These are phyloP conservation scores for Lipomyces orientalis DNA, from an alignment of 805 yeast species.

Conservation along the genomic window DNA sequence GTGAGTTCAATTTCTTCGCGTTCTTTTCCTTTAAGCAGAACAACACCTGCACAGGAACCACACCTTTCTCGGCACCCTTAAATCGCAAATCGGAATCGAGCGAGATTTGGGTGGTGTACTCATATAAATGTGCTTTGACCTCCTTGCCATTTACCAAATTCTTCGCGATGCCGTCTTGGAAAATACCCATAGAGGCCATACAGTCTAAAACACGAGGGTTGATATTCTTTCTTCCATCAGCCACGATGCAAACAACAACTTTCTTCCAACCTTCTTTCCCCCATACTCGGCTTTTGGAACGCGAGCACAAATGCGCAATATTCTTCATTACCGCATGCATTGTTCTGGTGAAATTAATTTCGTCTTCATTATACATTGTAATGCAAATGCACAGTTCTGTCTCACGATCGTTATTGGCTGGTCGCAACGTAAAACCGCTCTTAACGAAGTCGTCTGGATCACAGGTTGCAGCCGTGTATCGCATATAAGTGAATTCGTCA, in stretches of 20 bases:
- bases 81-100: constrained; percentile 87
- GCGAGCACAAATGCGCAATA: constrained; percentile 81
- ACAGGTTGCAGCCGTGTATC: constrained; percentile 95
- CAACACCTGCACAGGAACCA: constrained; percentile 92
- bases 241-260: constrained; percentile 85
- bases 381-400: constrained; percentile 90
- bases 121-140: constrained; percentile 93
- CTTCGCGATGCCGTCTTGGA: constrained; percentile 96
- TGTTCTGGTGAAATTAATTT: constrained; percentile 85
- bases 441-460: constrained; percentile 84
- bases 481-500: constrained; percentile 94
- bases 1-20: constrained; percentile 93
- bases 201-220: constrained; percentile 83
- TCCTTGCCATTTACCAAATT: constrained; percentile 89
- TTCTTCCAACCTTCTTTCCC: constrained; percentile 97
- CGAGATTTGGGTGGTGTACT: constrained; percentile 94
- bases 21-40: constrained; percentile 93
- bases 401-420: constrained; percentile 85
- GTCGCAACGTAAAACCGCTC: constrained; percentile 84
- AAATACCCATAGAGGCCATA: constrained; percentile 92
- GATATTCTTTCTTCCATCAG: constrained; percentile 94
- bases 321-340: constrained; percentile 94
- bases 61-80: constrained; percentile 85
- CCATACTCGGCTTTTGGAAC: constrained; percentile 87
- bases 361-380: constrained; percentile 98